Base-by-base conservation (phyloP, 768 basidiomycete species). In the Saitozyma sp. region DNA sequence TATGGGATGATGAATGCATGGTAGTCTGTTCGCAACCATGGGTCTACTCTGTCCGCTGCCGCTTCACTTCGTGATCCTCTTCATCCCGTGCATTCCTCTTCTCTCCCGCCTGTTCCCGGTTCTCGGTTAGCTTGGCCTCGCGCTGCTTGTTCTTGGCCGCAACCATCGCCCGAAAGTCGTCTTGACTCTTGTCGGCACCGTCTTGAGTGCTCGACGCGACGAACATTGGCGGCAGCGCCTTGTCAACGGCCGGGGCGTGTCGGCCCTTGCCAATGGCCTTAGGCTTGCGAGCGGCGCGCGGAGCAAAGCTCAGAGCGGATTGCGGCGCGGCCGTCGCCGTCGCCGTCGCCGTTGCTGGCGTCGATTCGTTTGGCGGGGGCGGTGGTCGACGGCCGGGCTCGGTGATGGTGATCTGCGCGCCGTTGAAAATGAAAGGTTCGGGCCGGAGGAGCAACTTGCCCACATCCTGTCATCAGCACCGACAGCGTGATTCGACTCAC, bases 121-220 rank as follows among this genome's bases (percentile, higher is more conserved):
- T 57, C 19, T 60, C 38, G 8, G 49, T 58, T 59, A 75, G 49
- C 9, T 69, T 69, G 20, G 53, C 68, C 56, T 66, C 50, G 38
- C 73, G 40, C 59, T 75, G 68, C 58, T 70, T 61, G 62, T 76
- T 76, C 68, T 76, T 73, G 37, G 68, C 70, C 20, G 52, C 60
- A 37, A 94, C 77, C 88, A 94, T 88, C 73, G 87, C 90, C 61
- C 92, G 83, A 78, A 95, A 95, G 69, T 90, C 90, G 68, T 92
- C 88, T 75, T 93, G 92, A 1, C 86, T 74, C 58, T 70, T 74
- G 17, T 55, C 57, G 13, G 19, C 53, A 17, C 41, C 38, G 11
- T n/a, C 37, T 16, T 41, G 11, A 5, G 59, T 5, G 38, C n/a
- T 29, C 39, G 58, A 37, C 6, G 43, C 42, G 16, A 64, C 20